A percentile compares a stretch with the other conserved stretches of the same genome.
phyloP scores from a whole-genome alignment of 2,329 filamentous ascomycete species.

The Scedosporium boydii region DNA sequence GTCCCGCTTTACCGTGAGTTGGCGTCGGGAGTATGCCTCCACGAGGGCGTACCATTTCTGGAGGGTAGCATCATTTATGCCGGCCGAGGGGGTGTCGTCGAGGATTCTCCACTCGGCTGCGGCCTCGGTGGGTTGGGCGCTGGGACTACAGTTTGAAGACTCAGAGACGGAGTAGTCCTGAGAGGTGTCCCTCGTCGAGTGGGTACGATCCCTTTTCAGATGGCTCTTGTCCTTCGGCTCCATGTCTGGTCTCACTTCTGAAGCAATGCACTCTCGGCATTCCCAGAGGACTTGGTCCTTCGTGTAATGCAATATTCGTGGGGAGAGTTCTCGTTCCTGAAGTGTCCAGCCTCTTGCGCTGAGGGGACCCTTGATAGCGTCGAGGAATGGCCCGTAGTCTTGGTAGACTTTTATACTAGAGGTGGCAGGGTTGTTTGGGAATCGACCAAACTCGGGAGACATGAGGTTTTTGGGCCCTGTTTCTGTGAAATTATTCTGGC shows the following conservation, averaged over 20 bases:
- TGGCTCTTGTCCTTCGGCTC: not conserved
- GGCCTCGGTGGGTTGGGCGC: not conserved
- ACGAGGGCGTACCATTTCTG: not conserved
- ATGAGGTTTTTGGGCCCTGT: not conserved
- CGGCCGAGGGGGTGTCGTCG: not conserved
- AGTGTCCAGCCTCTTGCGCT: not conserved
- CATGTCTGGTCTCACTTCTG: not conserved
- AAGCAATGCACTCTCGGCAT: not conserved
- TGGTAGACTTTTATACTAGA: not conserved
- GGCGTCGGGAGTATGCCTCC: not conserved
- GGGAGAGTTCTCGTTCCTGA: not conserved
- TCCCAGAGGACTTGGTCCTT: not conserved
- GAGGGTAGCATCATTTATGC: not conserved
- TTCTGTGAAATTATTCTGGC: not conserved
- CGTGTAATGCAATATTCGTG: not conserved
- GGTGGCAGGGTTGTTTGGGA: not conserved
- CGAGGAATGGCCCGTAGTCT: not conserved
- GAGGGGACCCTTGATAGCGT: not conserved
- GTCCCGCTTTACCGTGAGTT: not conserved
- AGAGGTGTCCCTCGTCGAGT: not conserved
- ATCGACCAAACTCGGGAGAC: not conserved
- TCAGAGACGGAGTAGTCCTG: not conserved
- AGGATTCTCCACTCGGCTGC: not conserved
- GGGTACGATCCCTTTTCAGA: not conserved
- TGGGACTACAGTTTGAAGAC: not conserved